These are phyloP conservation scores for Alternaria arbusti DNA, from an alignment of 2,329 filamentous ascomycete genomes.

Conservation along the genomic window DNA sequence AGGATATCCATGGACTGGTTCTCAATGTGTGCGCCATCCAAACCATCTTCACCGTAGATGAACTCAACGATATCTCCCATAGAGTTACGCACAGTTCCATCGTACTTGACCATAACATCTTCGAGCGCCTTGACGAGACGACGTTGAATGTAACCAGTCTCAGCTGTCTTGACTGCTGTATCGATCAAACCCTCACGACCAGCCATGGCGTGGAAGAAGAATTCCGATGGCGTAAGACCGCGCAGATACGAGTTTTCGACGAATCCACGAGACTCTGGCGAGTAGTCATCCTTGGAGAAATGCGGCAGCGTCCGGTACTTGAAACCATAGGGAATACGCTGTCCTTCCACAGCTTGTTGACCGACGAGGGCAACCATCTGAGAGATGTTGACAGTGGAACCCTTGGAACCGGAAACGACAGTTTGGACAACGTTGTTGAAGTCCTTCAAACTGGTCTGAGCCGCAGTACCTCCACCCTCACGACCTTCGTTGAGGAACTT, in stretches of 20 bases:
- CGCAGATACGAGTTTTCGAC: slow-evolving; percentile 98
- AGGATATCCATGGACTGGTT: slow-evolving; percentile 89
- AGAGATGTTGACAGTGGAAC: slow-evolving; percentile 98
- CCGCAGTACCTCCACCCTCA: slow-evolving; percentile 93
- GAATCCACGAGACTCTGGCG: slow-evolving; percentile 93
- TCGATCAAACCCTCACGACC: slow-evolving; percentile 99
- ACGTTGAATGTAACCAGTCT: slow-evolving; percentile 98
- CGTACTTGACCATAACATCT: slow-evolving; percentile 96
- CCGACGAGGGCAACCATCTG: slow-evolving; percentile 99
- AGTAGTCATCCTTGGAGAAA: slow-evolving; percentile 99
- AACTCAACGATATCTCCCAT: slow-evolving; percentile 97
- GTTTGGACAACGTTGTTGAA: slow-evolving; percentile 96
- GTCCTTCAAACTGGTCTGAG: slow-evolving; percentile 91
- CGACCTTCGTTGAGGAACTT: slow-evolving; percentile 92
- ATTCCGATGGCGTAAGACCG: slow-evolving; percentile 92
- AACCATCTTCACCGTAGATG: slow-evolving; percentile 94
- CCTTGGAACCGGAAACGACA: slow-evolving; percentile 96
- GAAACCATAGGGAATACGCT: slow-evolving; percentile 98
- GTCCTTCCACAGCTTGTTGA: slow-evolving; percentile 97
- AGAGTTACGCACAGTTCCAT: slow-evolving; percentile 96
- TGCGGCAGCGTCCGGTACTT: slow-evolving; percentile 97
- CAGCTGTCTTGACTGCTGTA: slow-evolving; percentile 98
- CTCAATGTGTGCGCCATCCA: slow-evolving; percentile 93
- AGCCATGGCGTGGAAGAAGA: slow-evolving; percentile 99
- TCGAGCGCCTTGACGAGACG: slow-evolving; percentile 97